phyloP scores from a whole-genome alignment of 2,329 filamentous ascomycete species.

The Blastomyces percursus region DNA sequence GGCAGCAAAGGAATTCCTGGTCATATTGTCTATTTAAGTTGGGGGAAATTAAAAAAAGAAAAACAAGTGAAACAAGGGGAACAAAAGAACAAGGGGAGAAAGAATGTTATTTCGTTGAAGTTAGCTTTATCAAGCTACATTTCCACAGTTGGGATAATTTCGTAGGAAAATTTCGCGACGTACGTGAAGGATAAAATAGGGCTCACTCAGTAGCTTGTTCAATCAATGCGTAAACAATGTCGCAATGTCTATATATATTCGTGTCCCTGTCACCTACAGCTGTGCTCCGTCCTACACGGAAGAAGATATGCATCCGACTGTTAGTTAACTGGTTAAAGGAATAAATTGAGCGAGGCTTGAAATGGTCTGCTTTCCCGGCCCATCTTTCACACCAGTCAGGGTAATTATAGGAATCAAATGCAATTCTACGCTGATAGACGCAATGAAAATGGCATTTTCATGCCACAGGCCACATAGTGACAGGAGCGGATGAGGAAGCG shows the following conservation, averaged over 20 bases:
- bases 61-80: no score
- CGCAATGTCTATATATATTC: neutral
- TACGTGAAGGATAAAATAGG: neutral
- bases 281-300: neutral
- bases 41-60: no score
- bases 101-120: no score
- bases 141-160: neutral
- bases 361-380: no score
- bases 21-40: no score
- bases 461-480: neutral
- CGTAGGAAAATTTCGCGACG: neutral
- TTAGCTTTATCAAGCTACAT: neutral
- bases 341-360: neutral
- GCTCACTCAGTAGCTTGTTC: neutral
- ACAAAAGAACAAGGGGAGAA: no score
- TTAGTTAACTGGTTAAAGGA: neutral
- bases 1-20: no score
- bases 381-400: neutral
- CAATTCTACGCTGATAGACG: neutral
- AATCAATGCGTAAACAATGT: neutral
- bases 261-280: neutral
- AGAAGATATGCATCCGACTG: neutral
- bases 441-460: neutral
- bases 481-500: neutral
- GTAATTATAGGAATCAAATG: neutral